Conservation (phyloP, 148 eudicot species). For the Rhododendron vialii region DNA sequence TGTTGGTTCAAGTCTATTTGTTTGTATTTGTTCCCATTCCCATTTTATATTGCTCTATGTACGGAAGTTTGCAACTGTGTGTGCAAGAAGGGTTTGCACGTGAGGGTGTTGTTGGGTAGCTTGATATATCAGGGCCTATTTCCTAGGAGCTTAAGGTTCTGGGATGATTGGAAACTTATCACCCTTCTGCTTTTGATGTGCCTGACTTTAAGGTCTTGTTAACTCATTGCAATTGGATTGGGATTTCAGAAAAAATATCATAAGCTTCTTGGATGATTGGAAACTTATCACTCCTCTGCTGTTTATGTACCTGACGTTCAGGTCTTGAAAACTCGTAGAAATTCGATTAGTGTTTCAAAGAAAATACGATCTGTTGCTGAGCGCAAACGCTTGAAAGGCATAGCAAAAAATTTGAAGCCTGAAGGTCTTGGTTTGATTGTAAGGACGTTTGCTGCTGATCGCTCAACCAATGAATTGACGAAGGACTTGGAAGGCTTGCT, state of each 20-base stretch:
- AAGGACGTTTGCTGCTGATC: constrained; percentile 89
- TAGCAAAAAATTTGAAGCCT: constrained; percentile 85
- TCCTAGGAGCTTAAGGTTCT: neutral
- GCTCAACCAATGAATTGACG: constrained; percentile 68
- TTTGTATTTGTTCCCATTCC: neutral
- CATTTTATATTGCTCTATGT: neutral
- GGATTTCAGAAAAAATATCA: constrained; percentile 70
- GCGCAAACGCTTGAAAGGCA: constrained; percentile 72
- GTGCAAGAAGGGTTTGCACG: neutral
- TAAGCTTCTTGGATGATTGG: neutral
- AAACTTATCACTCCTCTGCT: neutral
- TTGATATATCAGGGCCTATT: neutral
- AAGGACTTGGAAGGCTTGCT: constrained; percentile 87
- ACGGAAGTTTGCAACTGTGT: neutral
- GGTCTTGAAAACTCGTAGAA: constrained; percentile 62
- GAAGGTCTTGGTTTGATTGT: constrained; percentile 83
- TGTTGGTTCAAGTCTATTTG: neutral
- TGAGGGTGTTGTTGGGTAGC: neutral
- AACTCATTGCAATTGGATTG: constrained; percentile 56
- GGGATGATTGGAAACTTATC: neutral
- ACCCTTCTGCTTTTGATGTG: constrained; percentile 1
- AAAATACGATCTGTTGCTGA: constrained; percentile 68
- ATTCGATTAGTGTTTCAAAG: constrained; percentile 65
- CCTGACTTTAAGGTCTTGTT: constrained; percentile 47
- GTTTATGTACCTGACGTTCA: constrained; percentile 20